These are phyloP conservation scores for Cladosporium sphaerospermum DNA, from an alignment of 2,329 filamentous ascomycete genomes.

Conservation along the genomic window DNA sequence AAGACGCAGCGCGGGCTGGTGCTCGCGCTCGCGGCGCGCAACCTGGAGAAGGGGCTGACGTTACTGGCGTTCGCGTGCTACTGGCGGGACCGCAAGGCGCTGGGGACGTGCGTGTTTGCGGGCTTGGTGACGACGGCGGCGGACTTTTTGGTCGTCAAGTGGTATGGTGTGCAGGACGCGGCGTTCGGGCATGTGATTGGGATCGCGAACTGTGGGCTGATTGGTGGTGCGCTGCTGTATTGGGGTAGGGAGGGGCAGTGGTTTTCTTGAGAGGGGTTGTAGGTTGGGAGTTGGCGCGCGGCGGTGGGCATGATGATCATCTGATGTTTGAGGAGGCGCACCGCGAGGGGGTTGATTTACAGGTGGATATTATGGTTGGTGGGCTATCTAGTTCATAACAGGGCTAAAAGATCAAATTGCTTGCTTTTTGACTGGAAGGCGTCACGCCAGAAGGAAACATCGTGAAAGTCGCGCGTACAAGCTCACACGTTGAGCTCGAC, in stretches of 20 bases:
- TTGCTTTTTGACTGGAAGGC: too few species aligned
- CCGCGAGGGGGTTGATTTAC: too few species aligned
- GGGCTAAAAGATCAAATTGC: too few species aligned
- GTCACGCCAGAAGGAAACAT: too few species aligned
- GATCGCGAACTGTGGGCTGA: constrained; percentile 21
- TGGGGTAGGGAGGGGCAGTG: constrained; percentile 22
- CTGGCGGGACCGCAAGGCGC: constrained; percentile 25
- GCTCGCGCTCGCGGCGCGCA: constrained; percentile 25
- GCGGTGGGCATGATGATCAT: neutral
- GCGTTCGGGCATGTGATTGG: constrained; percentile 26
- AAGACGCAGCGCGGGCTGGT: constrained; percentile 23
- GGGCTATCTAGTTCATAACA: too few species aligned
- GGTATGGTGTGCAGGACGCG: constrained; percentile 24
- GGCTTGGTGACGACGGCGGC: constrained; percentile 25
- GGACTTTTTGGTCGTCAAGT: constrained; percentile 26
- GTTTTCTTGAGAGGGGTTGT: neutral
- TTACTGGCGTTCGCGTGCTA: constrained; percentile 28
- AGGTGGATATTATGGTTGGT: too few species aligned
- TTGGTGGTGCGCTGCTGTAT: constrained; percentile 27
- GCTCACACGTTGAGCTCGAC: constrained; percentile 26
- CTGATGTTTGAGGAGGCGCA: neutral
- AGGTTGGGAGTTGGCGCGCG: neutral
- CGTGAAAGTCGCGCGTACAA: too few species aligned
- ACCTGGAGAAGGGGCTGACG: constrained; percentile 27
- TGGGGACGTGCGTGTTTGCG: constrained; percentile 25